These are phyloP conservation scores for Claviceps sp. DNA, from an alignment of 2,329 filamentous ascomycete species.

Conservation along the genomic window DNA sequence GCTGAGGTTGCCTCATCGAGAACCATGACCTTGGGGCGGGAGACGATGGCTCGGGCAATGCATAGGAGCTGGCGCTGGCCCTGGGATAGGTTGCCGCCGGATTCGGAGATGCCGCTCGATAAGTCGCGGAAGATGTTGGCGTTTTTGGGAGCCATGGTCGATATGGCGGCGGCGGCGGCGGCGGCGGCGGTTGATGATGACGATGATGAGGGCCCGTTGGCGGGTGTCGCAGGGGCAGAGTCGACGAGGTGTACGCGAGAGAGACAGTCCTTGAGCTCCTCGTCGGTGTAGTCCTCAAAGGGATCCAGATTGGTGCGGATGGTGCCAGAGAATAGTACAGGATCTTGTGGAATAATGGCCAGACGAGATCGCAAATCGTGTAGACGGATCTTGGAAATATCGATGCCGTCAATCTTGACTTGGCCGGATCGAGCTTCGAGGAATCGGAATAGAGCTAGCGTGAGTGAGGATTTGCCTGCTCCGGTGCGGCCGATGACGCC, in stretches of 20 bases:
- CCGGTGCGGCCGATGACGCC: slow-evolving; percentile 71
- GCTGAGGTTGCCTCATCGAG: slow-evolving; percentile 70
- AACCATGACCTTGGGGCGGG: slow-evolving; percentile 62
- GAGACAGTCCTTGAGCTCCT: slow-evolving; percentile 55
- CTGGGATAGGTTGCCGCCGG: slow-evolving; percentile 61
- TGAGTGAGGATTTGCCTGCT: slow-evolving; percentile 64
- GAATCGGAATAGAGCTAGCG: slow-evolving; percentile 66
- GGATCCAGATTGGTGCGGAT: slow-evolving; percentile 66
- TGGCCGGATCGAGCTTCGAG: slow-evolving; percentile 53
- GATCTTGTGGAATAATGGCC: slow-evolving; percentile 70
- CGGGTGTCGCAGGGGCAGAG: slow-evolving; percentile 25
- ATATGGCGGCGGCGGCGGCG: slow-evolving; percentile 13
- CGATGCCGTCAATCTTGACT: slow-evolving; percentile 59
- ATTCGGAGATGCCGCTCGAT: slow-evolving; percentile 51
- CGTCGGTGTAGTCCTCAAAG: slow-evolving; percentile 56
- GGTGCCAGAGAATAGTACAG: slow-evolving; percentile 69
- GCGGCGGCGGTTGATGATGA: too few species aligned
- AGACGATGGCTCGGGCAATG: slow-evolving; percentile 59
- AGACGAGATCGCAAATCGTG: slow-evolving; percentile 59
- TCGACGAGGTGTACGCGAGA: slow-evolving; percentile 54
- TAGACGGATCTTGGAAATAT: slow-evolving; percentile 59
- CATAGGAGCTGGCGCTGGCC: slow-evolving; percentile 67
- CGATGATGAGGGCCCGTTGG: slow-evolving; percentile 22
- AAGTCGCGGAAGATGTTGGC: slow-evolving; percentile 53
- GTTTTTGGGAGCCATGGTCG: slow-evolving; percentile 31